A percentile compares a stretch with the other conserved stretches of the same genome.
These are phyloP conservation scores for Lactarius quietus DNA, from an alignment of 768 basidiomycete species.

Conservation along the genomic window DNA sequence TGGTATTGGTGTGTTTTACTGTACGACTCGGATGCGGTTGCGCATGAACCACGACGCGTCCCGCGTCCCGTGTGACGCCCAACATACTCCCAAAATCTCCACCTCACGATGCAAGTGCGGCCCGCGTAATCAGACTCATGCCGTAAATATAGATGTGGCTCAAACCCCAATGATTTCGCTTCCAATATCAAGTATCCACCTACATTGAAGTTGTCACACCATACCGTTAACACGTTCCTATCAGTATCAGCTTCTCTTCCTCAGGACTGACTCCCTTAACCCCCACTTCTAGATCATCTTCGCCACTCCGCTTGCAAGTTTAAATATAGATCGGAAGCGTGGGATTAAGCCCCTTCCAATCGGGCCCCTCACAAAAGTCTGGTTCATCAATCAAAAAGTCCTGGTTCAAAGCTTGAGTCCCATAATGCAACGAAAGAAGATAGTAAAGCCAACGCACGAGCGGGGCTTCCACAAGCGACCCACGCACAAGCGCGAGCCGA, in stretches of 20 bases:
- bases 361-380: slow-evolving; percentile 62
- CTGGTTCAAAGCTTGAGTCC: slow-evolving; percentile 37
- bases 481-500: slow-evolving; percentile 63
- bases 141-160: background rate
- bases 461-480: slow-evolving; percentile 73
- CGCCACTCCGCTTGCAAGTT: slow-evolving; percentile 19
- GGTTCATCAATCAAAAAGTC: slow-evolving; percentile 84
- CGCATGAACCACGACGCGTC: no score
- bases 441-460: slow-evolving; percentile 42
- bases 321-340: slow-evolving; percentile 77
- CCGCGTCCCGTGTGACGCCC: no score
- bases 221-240: background rate
- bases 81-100: no score
- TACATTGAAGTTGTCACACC: background rate
- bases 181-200: background rate
- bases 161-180: background rate
- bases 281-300: background rate
- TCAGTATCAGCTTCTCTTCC: background rate
- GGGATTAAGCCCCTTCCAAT: slow-evolving; percentile 74
- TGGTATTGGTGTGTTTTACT: no score
- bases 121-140: no score
- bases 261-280: background rate
- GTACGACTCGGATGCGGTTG: no score
- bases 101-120: no score
- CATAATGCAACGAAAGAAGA: background rate